phyloP scores from a whole-genome alignment of 805 yeast species.

The Candida boidinii region DNA sequence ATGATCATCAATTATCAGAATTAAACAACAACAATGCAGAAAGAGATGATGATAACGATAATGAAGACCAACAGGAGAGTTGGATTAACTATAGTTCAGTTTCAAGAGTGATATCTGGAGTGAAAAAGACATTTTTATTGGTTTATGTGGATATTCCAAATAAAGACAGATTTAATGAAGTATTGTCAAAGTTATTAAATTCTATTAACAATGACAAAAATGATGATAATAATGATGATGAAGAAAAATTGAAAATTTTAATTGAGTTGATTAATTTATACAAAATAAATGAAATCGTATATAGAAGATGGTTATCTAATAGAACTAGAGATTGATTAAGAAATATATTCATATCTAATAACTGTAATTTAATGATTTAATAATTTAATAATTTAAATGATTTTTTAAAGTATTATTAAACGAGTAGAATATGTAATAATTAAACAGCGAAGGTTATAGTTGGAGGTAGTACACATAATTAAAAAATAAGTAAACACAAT shows the following conservation, averaged over 20 bases:
- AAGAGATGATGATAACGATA: conserved; percentile 3
- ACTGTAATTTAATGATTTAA: not conserved
- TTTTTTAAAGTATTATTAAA: too few relatives aligned
- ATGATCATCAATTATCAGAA: too few relatives aligned
- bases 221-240: conserved; percentile 1
- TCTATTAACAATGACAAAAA: too few relatives aligned
- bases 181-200: conserved; percentile 6
- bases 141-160: conserved; percentile 55
- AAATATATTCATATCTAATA: not conserved
- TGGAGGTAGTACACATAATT: too few relatives aligned
- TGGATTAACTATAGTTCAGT: conserved; percentile 62
- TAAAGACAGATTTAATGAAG: conserved; percentile 19
- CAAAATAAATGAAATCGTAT: conserved; percentile 55
- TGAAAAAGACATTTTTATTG: conserved; percentile 67
- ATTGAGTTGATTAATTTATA: conserved; percentile 32
- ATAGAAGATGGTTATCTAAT: conserved; percentile 81
- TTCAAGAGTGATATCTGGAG: conserved; percentile 80
- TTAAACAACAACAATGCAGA: conserved; percentile 27
- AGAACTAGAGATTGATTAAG: conserved; percentile 74
- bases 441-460: too few relatives aligned
- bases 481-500: too few relatives aligned
- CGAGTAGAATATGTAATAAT: too few relatives aligned
- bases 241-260: conserved; percentile 7
- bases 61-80: conserved; percentile 16
- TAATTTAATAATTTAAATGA: not conserved